phyloP scores from a whole-genome alignment of 1,284 basidiomycete genomes.

The Ganoderma leucocontextum region DNA sequence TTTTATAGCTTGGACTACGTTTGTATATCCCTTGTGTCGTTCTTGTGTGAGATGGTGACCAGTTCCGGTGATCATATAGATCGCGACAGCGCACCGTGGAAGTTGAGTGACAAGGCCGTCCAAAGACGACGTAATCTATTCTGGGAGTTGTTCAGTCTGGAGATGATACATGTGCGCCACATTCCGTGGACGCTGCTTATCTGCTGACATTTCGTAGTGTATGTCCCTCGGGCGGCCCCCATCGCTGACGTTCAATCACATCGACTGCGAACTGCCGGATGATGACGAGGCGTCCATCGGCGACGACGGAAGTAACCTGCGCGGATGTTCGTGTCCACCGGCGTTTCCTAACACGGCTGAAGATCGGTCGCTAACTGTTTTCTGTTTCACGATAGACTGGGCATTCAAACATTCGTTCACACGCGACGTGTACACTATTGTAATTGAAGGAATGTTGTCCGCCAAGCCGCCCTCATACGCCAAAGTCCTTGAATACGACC shows the following conservation, averaged over 20 bases:
- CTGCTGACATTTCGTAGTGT: slow-evolving; percentile 33
- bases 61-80: slow-evolving; percentile 40
- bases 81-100: slow-evolving; percentile 54
- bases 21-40: slow-evolving; percentile 25
- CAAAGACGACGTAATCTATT: slow-evolving; percentile 52
- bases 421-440: slow-evolving; percentile 37
- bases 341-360: neutral
- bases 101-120: slow-evolving; percentile 45
- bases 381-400: slow-evolving; percentile 35
- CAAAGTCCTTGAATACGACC: slow-evolving; percentile 41
- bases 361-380: slow-evolving; percentile 4
- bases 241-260: slow-evolving; percentile 35
- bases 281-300: slow-evolving; percentile 37
- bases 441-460: slow-evolving; percentile 39
- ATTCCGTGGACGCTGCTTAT: neutral
- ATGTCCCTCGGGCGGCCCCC: slow-evolving; percentile 43
- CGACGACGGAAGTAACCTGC: slow-evolving; percentile 37
- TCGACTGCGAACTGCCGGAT: slow-evolving; percentile 41
- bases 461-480: slow-evolving; percentile 43
- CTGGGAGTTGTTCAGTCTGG: slow-evolving; percentile 52
- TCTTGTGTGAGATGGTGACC: slow-evolving; percentile 1
- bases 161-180: slow-evolving; percentile 46
- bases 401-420: slow-evolving; percentile 40
- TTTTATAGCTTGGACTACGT: slow-evolving; percentile 43
- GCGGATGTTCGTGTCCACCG: slow-evolving; percentile 37